Percentiles rank a stretch among this genome's conserved stretches.
phyloP scores from a whole-genome alignment of 1,284 basidiomycete species.

The Grifola frondosa region DNA sequence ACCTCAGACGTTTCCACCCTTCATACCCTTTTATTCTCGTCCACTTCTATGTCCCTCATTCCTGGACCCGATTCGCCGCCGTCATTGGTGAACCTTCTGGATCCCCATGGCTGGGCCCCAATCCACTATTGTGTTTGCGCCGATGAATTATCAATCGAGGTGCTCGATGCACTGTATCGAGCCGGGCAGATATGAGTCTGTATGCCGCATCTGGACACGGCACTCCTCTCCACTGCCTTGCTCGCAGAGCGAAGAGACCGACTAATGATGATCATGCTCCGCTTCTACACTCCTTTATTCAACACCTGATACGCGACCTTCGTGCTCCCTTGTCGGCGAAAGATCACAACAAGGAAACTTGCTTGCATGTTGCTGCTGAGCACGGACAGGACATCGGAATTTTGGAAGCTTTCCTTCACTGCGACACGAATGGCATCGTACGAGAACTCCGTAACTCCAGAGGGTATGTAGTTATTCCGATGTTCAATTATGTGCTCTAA shows the following conservation, averaged over 20 bases:
- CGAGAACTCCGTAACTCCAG: conserved; percentile 62
- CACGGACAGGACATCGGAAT: conserved; percentile 74
- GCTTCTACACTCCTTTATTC: conserved; percentile 54
- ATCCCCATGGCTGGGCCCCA: conserved; percentile 65
- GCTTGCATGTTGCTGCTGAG: conserved; percentile 92
- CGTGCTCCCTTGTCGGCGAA: conserved; percentile 61
- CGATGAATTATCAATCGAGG: conserved; percentile 52
- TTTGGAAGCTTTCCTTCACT: conserved; percentile 59
- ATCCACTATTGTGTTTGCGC: conserved; percentile 67
- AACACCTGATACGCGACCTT: conserved; percentile 67
- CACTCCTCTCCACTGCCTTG: conserved; percentile 70
- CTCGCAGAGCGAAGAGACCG: conserved; percentile 45
- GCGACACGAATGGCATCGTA: conserved; percentile 53
- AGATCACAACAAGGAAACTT: conserved; percentile 87
- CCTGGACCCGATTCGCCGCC: too few relatives aligned
- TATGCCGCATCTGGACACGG: conserved; percentile 65
- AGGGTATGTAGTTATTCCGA: conserved; percentile 47
- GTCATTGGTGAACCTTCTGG: conserved; percentile 61
- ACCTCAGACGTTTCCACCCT: conserved; percentile 20
- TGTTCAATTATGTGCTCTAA: conserved; percentile 1
- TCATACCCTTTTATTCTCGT: conserved; percentile 31
- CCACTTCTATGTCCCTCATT: conserved; percentile 24
- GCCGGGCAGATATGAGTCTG: conserved; percentile 71
- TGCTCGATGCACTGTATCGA: conserved; percentile 66
- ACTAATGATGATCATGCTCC: conserved; percentile 36